Conservation (phyloP, 495 filamentous ascomycete genomes). For the Penicillium tannophilum region DNA sequence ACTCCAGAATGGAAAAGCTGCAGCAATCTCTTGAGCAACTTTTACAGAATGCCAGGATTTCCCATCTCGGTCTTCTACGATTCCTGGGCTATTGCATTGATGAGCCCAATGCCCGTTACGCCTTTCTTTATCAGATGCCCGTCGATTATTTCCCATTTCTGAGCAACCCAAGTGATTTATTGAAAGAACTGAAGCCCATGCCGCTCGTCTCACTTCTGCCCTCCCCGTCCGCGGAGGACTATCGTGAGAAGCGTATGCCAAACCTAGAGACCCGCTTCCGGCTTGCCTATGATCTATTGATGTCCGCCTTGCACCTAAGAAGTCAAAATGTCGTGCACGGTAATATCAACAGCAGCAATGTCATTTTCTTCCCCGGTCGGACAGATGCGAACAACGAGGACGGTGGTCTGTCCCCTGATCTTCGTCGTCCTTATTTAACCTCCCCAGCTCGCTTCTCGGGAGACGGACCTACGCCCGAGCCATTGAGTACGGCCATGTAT, state of each 20-base stretch:
- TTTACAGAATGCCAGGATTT: slow-evolving; percentile 56
- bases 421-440: slow-evolving; percentile 75
- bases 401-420: slow-evolving; percentile 50
- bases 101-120: slow-evolving; percentile 72
- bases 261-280: slow-evolving; percentile 80
- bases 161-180: slow-evolving; percentile 45
- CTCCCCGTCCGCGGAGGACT: slow-evolving; percentile 49
- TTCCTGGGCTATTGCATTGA: slow-evolving; percentile 88
- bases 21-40: slow-evolving; percentile 47
- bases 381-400: slow-evolving; percentile 43
- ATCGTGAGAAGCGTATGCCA: slow-evolving; percentile 45
- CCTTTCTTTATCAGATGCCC: slow-evolving; percentile 83
- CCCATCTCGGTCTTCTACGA: slow-evolving; percentile 64
- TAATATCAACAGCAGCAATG: slow-evolving; percentile 76
- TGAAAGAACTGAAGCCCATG: slow-evolving; percentile 44
- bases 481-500: slow-evolving; percentile 65
- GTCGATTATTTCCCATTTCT: slow-evolving; percentile 53
- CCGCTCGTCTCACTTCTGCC: slow-evolving; percentile 53
- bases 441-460: slow-evolving; percentile 80
- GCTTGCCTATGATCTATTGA: slow-evolving; percentile 76
- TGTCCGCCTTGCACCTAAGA: slow-evolving; percentile 75
- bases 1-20: slow-evolving; percentile 40
- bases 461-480: slow-evolving; percentile 56
- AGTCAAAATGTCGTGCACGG: slow-evolving; percentile 76
- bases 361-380: slow-evolving; percentile 71